Evolutionary conservation across 2,329 filamentous ascomycete species (phyloP), one percentile per base, ranked within the genome.

Genomic region (Fusarium sp.): DNA sequence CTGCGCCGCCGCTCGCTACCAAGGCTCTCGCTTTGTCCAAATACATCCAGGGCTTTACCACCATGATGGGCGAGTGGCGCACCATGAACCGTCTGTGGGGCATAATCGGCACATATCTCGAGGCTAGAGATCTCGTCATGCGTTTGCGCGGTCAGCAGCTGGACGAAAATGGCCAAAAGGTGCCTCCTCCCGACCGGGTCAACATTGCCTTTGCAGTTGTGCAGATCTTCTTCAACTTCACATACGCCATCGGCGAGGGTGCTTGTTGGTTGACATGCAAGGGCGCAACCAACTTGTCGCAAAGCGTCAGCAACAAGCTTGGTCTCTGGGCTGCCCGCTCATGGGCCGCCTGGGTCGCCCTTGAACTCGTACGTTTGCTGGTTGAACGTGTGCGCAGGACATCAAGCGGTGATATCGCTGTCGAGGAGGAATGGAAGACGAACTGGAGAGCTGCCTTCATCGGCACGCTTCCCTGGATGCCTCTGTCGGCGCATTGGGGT

Each of bases 401-500:
- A 46, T 73, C 77, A 62, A 77, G 79, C 69, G 77, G 67, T 49
- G 68, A 71, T 14, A 65, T 69, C 8, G 60, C 54, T 21, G 65
- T 68, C 59, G 78, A 84, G 62, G 77, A 76, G 36, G 79, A 75
- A 44, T 87, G 85, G 80, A 71, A 72, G 42, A 74, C 69, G 14
- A 75, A 80, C 62, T 94, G 87, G 87, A 89, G 86, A 83, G 88
- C 85, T 74, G 86, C 89, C 74, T 79, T 95, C 52, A 82, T 88
- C 20, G 85, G 89, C 40, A 94, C 93, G 78, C 75, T 88, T 64
- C 89, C 91, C 30, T 97, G 92, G 88, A 88, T 91, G 56, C 93
- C 94, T 30, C 82, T 97, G 76, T 95, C 92, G 63, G 74, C 95
- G 24, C 93, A 97, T 81, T 97, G 92, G 90, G 91, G 92, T 73